These are phyloP conservation scores for Parastagonospora nodorum DNA, from an alignment of 2,329 filamentous ascomycete species.

Conservation along the genomic window DNA sequence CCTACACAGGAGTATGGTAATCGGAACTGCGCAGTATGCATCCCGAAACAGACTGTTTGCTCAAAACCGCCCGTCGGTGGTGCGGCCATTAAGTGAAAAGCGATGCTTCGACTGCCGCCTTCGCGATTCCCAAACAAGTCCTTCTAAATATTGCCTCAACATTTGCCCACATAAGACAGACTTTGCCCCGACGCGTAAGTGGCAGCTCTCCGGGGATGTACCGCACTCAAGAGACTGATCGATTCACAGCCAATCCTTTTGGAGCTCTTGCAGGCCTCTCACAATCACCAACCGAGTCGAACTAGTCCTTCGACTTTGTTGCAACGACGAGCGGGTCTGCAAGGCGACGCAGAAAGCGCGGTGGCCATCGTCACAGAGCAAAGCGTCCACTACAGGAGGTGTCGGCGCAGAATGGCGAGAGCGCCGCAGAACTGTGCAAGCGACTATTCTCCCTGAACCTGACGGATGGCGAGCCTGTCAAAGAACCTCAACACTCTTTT, in stretches of 20 bases:
- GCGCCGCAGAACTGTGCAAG: conserved; percentile 11
- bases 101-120: conserved; percentile 17
- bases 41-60: conserved; percentile 11
- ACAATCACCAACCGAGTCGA: conserved; percentile 20
- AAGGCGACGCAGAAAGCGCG: conserved; percentile 25
- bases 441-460: conserved; percentile 12
- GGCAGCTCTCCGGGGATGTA: background rate
- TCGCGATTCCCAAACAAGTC: background rate
- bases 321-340: conserved; percentile 6
- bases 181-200: conserved; percentile 29
- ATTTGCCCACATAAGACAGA: conserved; percentile 21
- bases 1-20: conserved; percentile 19
- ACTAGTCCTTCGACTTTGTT: conserved; percentile 25
- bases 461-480: conserved; percentile 3
- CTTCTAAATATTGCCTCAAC: conserved; percentile 5
- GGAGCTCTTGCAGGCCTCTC: conserved; percentile 30
- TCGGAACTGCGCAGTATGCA: conserved; percentile 12
- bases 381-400: conserved; percentile 7
- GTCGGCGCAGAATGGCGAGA: background rate
- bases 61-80: conserved; percentile 5
- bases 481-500: background rate
- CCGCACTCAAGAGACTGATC: background rate
- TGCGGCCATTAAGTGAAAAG: conserved; percentile 11
- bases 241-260: conserved; percentile 34
- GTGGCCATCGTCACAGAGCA: conserved; percentile 17